Evolutionary conservation across 371 early-diverging fungal genomes (phyloP).

Genomic region (Conidiobolus incongruus): DNA sequence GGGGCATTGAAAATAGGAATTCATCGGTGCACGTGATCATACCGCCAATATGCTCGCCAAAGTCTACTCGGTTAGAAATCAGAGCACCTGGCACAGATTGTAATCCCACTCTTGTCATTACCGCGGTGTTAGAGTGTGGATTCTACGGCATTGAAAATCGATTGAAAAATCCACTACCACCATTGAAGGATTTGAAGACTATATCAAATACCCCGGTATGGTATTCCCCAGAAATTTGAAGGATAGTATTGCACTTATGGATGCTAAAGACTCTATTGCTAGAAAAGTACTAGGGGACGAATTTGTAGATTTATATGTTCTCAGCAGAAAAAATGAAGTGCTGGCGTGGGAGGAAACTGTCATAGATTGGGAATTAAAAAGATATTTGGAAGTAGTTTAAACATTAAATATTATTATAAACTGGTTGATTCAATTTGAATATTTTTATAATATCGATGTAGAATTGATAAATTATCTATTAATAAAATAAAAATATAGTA

Average conservation of each 20-base stretch:
- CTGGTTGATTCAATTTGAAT: no score
- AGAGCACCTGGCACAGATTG: slow-evolving; percentile 68
- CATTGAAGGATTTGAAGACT: slow-evolving; percentile 6
- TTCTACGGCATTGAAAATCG: slow-evolving; percentile 43
- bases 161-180: slow-evolving; percentile 19
- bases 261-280: slow-evolving; percentile 35
- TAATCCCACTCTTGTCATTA: slow-evolving; percentile 53
- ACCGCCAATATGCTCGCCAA: slow-evolving; percentile 37
- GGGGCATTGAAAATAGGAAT: slow-evolving; percentile 57
- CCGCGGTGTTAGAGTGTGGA: slow-evolving; percentile 57
- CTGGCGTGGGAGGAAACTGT: slow-evolving; percentile 44
- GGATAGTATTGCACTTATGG: slow-evolving; percentile 41
- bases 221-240: slow-evolving; percentile 35
- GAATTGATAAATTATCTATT: no score
- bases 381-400: slow-evolving; percentile 46
- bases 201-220: slow-evolving; percentile 9
- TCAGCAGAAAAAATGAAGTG: slow-evolving; percentile 51
- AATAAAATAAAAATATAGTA: no score
- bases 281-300: slow-evolving; percentile 44
- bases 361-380: slow-evolving; percentile 48
- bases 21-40: slow-evolving; percentile 51
- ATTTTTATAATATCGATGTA: no score
- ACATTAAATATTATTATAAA: not conserved
- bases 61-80: slow-evolving; percentile 47
- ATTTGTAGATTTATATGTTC: slow-evolving; percentile 56